Conservation (phyloP, 495 filamentous ascomycete genomes). For the Amniculicola lignicola region DNA sequence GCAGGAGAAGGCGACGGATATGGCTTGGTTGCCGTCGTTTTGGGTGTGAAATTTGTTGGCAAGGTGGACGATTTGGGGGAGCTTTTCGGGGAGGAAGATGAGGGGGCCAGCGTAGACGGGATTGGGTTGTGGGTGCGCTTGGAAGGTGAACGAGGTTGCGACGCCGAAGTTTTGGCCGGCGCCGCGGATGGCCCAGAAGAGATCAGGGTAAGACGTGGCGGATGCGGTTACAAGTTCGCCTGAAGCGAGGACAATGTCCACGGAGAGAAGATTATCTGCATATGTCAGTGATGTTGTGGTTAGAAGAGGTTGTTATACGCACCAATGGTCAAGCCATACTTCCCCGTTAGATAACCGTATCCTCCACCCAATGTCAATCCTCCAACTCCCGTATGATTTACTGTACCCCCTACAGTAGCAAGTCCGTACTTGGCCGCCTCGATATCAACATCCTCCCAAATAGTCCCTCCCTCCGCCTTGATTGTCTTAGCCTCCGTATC, state of each 20-base stretch:
- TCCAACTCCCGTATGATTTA: slow-evolving; percentile 52
- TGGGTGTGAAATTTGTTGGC: slow-evolving; percentile 42
- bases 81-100: slow-evolving; percentile 43
- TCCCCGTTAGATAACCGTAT: slow-evolving; percentile 52
- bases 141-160: slow-evolving; percentile 48
- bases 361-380: slow-evolving; percentile 59
- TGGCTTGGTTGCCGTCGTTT: slow-evolving; percentile 35
- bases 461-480: slow-evolving; percentile 52
- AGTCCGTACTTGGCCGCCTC: slow-evolving; percentile 49
- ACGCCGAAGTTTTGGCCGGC: slow-evolving; percentile 44
- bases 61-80: slow-evolving; percentile 43
- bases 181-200: slow-evolving; percentile 43
- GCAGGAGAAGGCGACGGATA: slow-evolving; percentile 44
- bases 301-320: neutral
- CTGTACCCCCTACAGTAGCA: slow-evolving; percentile 58
- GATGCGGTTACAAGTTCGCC: slow-evolving; percentile 46
- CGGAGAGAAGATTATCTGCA: slow-evolving; percentile 48
- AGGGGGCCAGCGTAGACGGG: slow-evolving; percentile 51
- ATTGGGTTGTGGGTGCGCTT: slow-evolving; percentile 44
- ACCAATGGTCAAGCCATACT: slow-evolving; percentile 51
- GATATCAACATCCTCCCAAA: slow-evolving; percentile 57
- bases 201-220: slow-evolving; percentile 35
- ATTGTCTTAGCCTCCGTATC: slow-evolving; percentile 46
- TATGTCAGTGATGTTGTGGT: neutral
- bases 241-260: slow-evolving; percentile 52